These are phyloP conservation scores for Colletotrichum karsti DNA, from an alignment of 2,329 filamentous ascomycete species.

Conservation along the genomic window DNA sequence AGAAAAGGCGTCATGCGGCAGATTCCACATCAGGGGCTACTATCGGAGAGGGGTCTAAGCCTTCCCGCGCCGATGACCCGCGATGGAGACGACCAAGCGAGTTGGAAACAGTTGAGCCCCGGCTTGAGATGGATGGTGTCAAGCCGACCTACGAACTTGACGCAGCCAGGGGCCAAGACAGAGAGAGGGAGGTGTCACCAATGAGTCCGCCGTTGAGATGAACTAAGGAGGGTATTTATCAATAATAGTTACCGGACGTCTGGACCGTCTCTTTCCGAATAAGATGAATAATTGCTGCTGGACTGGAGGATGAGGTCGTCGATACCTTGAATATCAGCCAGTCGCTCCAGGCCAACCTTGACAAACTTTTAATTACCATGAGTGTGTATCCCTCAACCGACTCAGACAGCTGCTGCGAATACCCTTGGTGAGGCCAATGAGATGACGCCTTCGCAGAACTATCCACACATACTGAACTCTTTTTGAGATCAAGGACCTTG, in stretches of 20 bases:
- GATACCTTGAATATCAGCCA: background rate
- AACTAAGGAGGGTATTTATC: fast-evolving
- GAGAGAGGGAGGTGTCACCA: background rate
- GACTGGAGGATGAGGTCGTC: too few species aligned
- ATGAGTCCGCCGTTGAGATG: background rate
- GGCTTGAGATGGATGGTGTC: background rate
- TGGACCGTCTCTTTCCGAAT: background rate
- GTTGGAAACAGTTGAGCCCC: background rate
- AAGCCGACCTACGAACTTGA: background rate
- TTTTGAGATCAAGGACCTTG: too few species aligned
- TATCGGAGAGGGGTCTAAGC: background rate
- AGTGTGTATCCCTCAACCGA: too few species aligned
- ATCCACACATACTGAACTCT: too few species aligned
- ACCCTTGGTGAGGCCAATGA: too few species aligned
- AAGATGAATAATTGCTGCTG: background rate
- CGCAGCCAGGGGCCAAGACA: background rate
- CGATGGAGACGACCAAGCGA: background rate
- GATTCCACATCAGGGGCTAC: fast-evolving
- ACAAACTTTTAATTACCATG: background rate
- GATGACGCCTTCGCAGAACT: too few species aligned
- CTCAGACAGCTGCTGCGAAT: too few species aligned
- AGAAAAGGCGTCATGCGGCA: background rate
- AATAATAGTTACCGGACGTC: background rate
- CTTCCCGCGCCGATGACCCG: background rate
- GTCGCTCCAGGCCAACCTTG: background rate